Conservation (phyloP, 495 filamentous ascomycete species). For the Neohortaea acidophila region DNA sequence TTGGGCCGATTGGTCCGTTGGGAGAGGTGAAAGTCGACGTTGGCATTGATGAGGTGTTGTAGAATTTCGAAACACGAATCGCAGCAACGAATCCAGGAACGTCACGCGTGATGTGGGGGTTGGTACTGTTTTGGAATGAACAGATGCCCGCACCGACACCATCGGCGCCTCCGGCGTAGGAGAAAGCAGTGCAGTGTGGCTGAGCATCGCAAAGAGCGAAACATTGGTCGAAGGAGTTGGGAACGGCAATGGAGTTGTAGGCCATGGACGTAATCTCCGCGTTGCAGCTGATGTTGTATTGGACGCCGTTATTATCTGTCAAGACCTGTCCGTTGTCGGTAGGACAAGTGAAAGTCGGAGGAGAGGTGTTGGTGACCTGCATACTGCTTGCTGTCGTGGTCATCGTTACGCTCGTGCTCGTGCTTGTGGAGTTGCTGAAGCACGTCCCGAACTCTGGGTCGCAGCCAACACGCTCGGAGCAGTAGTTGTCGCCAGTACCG, state of each 20-base stretch:
- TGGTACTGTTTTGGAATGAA: constrained; percentile 8
- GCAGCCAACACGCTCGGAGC: constrained; percentile 1
- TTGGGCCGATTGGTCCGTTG: constrained; percentile 4
- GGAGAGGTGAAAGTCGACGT: constrained; percentile 2
- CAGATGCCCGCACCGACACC: constrained; percentile 12
- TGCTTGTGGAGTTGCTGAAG: constrained; percentile 3
- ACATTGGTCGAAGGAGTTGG: constrained; percentile 8
- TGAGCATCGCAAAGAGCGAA: constrained; percentile 9
- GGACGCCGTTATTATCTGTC: constrained; percentile 3
- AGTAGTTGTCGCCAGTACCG: constrained; percentile 1
- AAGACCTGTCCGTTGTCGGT: constrained; percentile 6
- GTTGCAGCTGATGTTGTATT: constrained; percentile 8
- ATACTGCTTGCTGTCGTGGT: background rate
- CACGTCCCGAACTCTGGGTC: background rate
- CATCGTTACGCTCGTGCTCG: background rate
- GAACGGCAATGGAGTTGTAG: background rate
- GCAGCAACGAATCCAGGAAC: background rate
- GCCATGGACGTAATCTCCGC: constrained; percentile 1
- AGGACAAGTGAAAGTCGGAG: constrained; percentile 4
- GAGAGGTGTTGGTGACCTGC: background rate
- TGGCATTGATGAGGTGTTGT: background rate
- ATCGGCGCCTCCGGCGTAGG: constrained; percentile 7
- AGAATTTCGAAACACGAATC: background rate
- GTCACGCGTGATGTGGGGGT: background rate
- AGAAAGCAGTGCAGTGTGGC: constrained; percentile 6